These are phyloP conservation scores for Rhizopogon roseolus DNA, from an alignment of 768 basidiomycete genomes.

Conservation along the genomic window DNA sequence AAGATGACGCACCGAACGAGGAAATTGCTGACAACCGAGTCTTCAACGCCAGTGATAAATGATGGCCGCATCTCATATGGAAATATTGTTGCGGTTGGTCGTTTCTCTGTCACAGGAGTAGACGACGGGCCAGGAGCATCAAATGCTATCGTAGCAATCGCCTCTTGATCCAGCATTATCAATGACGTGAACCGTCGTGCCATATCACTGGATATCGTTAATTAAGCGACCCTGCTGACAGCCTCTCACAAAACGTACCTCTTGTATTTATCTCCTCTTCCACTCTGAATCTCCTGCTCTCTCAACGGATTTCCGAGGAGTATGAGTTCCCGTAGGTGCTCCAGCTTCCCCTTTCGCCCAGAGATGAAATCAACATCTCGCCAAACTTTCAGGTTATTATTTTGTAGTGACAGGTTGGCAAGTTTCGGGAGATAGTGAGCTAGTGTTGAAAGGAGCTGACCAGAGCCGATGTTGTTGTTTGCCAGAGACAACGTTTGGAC, in stretches of 20 bases:
- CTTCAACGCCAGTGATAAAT: conserved; percentile 72
- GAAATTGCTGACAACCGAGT: conserved; percentile 66
- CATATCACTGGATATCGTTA: conserved; percentile 55
- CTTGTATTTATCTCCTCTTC: conserved; percentile 60
- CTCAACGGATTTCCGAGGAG: conserved; percentile 74
- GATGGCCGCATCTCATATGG: conserved; percentile 71
- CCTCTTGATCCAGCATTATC: conserved; percentile 78
- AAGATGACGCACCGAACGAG: conserved; percentile 57
- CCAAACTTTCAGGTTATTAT: conserved; percentile 66
- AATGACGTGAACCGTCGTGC: conserved; percentile 76
- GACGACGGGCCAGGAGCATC: conserved; percentile 60
- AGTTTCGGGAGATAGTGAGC: conserved; percentile 75
- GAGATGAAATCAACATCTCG: conserved; percentile 68
- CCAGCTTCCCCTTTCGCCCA: conserved; percentile 51
- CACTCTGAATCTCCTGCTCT: conserved; percentile 51
- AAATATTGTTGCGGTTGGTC: conserved; percentile 65
- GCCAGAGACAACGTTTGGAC: conserved; percentile 83
- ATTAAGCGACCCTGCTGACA: not conserved
- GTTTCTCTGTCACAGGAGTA: conserved; percentile 28
- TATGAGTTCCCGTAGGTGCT: conserved; percentile 67
- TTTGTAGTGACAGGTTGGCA: conserved; percentile 74
- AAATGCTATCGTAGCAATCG: conserved; percentile 73
- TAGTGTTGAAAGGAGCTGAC: conserved; percentile 56
- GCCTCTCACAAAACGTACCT: conserved; percentile 39
- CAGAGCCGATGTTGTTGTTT: conserved; percentile 63